Evolutionary conservation across 2,329 filamentous ascomycete species (phyloP), one percentile per base, ranked within the genome.

Genomic region (Orbilia javanica): DNA sequence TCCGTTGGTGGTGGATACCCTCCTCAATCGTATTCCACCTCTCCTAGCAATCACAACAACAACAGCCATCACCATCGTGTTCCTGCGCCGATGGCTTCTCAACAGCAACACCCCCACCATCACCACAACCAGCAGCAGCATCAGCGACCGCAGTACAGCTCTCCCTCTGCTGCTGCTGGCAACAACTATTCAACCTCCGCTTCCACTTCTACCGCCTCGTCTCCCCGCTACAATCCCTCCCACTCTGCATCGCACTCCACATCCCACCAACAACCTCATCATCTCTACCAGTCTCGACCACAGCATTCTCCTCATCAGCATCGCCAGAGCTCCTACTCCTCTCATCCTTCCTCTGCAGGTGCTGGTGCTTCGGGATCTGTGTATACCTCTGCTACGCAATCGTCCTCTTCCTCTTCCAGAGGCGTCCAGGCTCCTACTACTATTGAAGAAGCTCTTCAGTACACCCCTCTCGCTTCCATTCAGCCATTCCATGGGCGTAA

Each of bases 391-490:
- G 18, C 52, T 5, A 20, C 44, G 7, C 60, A 63, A 1, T 63
- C 11, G 8, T 29, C 46, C n/a, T 63, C n/a, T 13, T 55, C 42
- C 6, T n/a, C 39, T 25, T 67, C 60, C 4, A 68, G 62, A 7
- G 31, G 34, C 7, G 50, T 79, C 27, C 60, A 63, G 36, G 75
- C 82, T 22, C 81, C 86, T 46, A 85, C 86, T 10, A 87, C 86
- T 2, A 88, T 96, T 11, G 88, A 91, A 71, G 92, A 96, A 82
- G 92, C 92, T 31, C 86, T 96, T 53, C 91, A 92, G n/a, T 94
- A 90, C 84, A 93, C 92, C 64, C 93, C 93, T 25, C 91, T 95
- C 83, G 92, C 91, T 60, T 93, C 92, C 2, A 91, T 94, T 60
- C 88, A 93, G 65, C 92, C 93, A 1, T 93, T 95, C 84, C 89